These are phyloP conservation scores for Logfia minima DNA, from an alignment of 129 eudicot genomes.

Conservation along the genomic window DNA sequence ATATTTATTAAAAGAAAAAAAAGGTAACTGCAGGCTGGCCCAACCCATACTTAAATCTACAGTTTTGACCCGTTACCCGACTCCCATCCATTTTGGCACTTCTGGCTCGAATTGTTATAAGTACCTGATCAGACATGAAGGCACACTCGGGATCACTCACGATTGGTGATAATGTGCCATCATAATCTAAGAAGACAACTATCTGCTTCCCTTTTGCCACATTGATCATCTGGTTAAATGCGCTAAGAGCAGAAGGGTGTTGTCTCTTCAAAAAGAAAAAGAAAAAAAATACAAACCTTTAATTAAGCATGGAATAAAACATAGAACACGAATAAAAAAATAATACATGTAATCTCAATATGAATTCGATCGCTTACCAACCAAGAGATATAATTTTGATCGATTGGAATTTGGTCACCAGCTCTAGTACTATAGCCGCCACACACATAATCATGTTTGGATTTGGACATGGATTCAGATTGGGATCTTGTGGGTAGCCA, in stretches of 20 bases:
- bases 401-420: constrained; percentile 10
- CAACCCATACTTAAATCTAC: not conserved
- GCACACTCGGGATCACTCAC: constrained; percentile 57
- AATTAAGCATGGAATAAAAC: not conserved
- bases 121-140: constrained; percentile 58
- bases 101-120: not conserved
- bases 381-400: constrained; percentile 56
- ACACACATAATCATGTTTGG: constrained; percentile 34
- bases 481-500: constrained; percentile 32
- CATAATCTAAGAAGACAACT: constrained; percentile 55
- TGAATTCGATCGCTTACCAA: constrained; percentile 48
- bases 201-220: constrained; percentile 44
- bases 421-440: constrained; percentile 2
- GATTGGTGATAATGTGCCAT: constrained; percentile 58
- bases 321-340: not conserved
- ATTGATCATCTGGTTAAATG: constrained; percentile 39
- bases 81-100: not conserved
- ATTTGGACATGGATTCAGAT: constrained; percentile 38
- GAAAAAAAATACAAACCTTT: not conserved
- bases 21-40: not conserved
- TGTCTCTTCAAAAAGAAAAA: constrained; percentile 29
- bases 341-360: not conserved
- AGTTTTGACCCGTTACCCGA: not conserved
- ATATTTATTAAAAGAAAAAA: too few relatives aligned
- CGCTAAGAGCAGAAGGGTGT: constrained; percentile 54